phyloP scores from a whole-genome alignment of 1,139 yeast species.

The Yamadazyma blattariae region DNA sequence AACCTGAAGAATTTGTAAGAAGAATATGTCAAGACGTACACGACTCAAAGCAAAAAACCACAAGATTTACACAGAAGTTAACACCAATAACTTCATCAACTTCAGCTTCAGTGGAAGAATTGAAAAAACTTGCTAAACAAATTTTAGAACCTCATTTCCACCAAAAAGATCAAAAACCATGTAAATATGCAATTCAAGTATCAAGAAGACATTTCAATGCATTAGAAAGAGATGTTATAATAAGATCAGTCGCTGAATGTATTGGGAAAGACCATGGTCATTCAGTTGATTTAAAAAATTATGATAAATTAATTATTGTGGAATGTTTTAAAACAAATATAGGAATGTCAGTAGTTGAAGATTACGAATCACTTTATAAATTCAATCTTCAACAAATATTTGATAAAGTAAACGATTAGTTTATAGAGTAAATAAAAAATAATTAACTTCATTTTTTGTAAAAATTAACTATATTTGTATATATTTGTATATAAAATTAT shows the following conservation, averaged over 20 bases:
- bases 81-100: constrained; percentile 80
- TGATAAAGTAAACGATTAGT: constrained; percentile 42
- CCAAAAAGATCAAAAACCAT: constrained; percentile 44
- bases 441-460: too few species aligned
- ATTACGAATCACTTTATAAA: constrained; percentile 53
- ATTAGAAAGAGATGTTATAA: constrained; percentile 65
- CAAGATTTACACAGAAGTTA: constrained; percentile 72
- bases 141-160: constrained; percentile 73
- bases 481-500: background rate
- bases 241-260: constrained; percentile 64
- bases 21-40: constrained; percentile 60
- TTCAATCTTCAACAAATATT: constrained; percentile 65
- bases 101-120: constrained; percentile 67
- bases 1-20: constrained; percentile 69
- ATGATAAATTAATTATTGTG: constrained; percentile 74
- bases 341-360: constrained; percentile 76
- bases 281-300: constrained; percentile 74
- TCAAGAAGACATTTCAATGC: constrained; percentile 76
- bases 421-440: too few species aligned
- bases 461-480: constrained; percentile 8
- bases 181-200: constrained; percentile 79
- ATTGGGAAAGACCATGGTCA: constrained; percentile 75
- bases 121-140: constrained; percentile 52
- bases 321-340: constrained; percentile 85
- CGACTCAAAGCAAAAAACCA: constrained; percentile 51